These are phyloP conservation scores for Echinosophora koreensis DNA, from an alignment of 306 rosid genomes.

Conservation along the genomic window DNA sequence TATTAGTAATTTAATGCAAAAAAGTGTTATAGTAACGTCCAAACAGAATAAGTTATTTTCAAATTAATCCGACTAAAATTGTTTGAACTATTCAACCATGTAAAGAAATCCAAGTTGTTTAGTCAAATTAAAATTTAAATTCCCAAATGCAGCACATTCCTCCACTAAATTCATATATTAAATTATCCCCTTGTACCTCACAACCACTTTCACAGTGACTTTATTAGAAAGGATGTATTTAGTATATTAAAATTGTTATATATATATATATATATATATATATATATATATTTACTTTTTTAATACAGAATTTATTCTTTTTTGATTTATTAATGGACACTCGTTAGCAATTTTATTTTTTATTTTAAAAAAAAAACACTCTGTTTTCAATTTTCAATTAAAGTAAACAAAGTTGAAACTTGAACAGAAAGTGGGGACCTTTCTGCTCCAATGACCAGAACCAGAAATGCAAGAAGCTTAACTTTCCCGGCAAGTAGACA, in stretches of 20 bases:
- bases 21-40: too few species aligned
- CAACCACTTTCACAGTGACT: constrained; percentile 24
- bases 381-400: background rate
- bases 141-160: constrained; percentile 36
- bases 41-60: too few species aligned
- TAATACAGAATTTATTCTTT: too few species aligned
- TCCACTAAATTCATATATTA: background rate
- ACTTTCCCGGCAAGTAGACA: constrained; percentile 51
- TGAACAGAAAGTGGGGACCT: constrained; percentile 41
- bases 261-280: too few species aligned
- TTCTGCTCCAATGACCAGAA: constrained; percentile 35
- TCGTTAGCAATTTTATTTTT: too few species aligned
- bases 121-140: constrained; percentile 35
- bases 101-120: constrained; percentile 24
- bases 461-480: constrained; percentile 38
- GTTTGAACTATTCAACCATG: constrained; percentile 36
- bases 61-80: constrained; percentile 33
- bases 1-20: too few species aligned
- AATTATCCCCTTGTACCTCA: background rate
- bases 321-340: background rate
- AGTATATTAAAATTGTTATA: too few species aligned
- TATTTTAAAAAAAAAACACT: too few species aligned
- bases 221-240: background rate
- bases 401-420: background rate
- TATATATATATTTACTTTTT: too few species aligned